These are phyloP conservation scores for Omphalotus guepiniiformis DNA, from an alignment of 768 basidiomycete genomes.

Conservation along the genomic window DNA sequence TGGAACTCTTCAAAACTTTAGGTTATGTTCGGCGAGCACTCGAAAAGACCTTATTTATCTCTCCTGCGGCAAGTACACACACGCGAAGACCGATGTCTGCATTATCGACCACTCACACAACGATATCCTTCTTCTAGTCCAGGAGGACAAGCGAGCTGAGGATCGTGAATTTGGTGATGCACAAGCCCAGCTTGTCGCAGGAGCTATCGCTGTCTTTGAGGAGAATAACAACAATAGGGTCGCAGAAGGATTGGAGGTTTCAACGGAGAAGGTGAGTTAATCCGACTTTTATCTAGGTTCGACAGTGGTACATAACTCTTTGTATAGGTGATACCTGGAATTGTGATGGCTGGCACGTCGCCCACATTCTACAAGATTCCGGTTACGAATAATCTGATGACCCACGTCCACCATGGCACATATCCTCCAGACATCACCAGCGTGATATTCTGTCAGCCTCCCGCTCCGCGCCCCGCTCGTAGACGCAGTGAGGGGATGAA, in stretches of 20 bases:
- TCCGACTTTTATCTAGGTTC: neutral
- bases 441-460: neutral
- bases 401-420: too few species aligned
- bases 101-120: constrained; percentile 17
- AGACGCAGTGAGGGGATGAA: too few species aligned
- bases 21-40: constrained; percentile 21
- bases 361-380: too few species aligned
- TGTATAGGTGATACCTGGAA: too few species aligned
- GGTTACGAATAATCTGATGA: too few species aligned
- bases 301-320: neutral
- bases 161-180: constrained; percentile 8
- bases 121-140: constrained; percentile 20
- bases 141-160: constrained; percentile 20
- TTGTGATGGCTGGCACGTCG: too few species aligned
- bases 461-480: too few species aligned
- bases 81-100: constrained; percentile 27
- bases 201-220: constrained; percentile 21
- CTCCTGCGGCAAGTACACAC: constrained; percentile 23
- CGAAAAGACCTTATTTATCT: constrained; percentile 21
- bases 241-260: neutral
- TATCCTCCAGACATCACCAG: neutral
- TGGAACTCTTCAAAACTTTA: constrained; percentile 20
- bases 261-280: neutral
- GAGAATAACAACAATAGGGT: constrained; percentile 12
- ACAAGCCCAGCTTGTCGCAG: constrained; percentile 18